These are phyloP conservation scores for Hura crepitans DNA, from an alignment of 441 rosid genomes.

Conservation along the genomic window DNA sequence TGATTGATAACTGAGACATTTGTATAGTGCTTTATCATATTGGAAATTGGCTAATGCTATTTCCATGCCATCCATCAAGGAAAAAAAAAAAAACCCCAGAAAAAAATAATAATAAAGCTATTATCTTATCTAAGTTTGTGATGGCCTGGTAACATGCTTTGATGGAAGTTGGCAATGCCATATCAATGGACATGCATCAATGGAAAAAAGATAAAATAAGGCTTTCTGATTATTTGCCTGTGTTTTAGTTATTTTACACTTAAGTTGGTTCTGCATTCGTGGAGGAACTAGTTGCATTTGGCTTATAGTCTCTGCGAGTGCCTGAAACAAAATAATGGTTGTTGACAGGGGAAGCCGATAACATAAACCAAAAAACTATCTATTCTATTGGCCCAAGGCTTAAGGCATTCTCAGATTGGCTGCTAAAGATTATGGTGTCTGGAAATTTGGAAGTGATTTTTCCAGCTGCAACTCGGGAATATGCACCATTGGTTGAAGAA, in stretches of 20 bases:
- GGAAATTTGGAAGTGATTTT: slow-evolving; percentile 76
- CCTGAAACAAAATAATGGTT: slow-evolving; percentile 15
- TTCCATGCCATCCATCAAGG: not conserved
- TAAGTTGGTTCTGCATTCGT: not conserved
- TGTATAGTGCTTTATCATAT: not conserved
- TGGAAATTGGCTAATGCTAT: not conserved
- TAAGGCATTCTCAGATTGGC: slow-evolving; percentile 78
- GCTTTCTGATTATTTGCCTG: not conserved
- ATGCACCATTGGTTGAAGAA: slow-evolving; percentile 77
- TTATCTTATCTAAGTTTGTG: not conserved
- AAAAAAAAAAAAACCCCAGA: no score
- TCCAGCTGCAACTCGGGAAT: slow-evolving; percentile 79
- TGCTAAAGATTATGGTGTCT: slow-evolving; percentile 74
- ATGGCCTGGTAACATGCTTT: not conserved
- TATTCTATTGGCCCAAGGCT: slow-evolving; percentile 73
- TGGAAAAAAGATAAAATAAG: not conserved
- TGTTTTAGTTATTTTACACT: not conserved
- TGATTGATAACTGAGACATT: no score
- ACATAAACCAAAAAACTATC: slow-evolving; percentile 28
- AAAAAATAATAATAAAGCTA: no score
- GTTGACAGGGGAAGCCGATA: slow-evolving; percentile 40
- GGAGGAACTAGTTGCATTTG: not conserved
- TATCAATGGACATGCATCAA: not conserved
- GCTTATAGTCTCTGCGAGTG: not conserved
- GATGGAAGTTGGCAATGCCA: no score